phyloP scores from a whole-genome alignment of 2,329 filamentous ascomycete species.

The Arthrocladium fulminans region DNA sequence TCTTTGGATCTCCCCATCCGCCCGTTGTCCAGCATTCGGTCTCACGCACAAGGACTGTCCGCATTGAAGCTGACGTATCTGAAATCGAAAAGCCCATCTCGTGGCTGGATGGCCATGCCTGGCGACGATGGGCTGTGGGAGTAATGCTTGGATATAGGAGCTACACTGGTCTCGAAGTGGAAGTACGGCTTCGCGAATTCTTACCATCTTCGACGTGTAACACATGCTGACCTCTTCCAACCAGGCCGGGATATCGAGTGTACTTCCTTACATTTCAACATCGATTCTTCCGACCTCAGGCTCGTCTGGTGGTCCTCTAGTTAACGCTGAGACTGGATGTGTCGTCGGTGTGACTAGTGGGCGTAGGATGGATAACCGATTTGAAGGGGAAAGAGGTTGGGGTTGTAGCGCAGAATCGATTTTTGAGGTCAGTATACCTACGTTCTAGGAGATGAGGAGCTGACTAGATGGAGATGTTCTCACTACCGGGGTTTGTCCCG shows the following conservation, averaged over 20 bases:
- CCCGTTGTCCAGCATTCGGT: conserved; percentile 6
- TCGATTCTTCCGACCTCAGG: conserved; percentile 9
- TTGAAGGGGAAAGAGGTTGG: conserved; percentile 10
- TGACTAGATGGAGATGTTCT: no score
- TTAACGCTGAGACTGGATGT: conserved; percentile 3
- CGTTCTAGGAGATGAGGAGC: no score
- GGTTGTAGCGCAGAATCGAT: conserved; percentile 7
- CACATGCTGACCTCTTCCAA: neutral
- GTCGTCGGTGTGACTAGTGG: conserved; percentile 10
- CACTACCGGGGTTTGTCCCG: no score
- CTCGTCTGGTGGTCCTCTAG: conserved; percentile 8
- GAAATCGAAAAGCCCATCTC: neutral
- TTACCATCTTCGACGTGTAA: neutral
- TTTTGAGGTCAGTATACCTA: conserved; percentile 8
- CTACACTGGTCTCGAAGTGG: conserved; percentile 8
- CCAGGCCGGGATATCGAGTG: conserved; percentile 5
- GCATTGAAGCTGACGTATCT: neutral
- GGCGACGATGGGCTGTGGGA: conserved; percentile 2
- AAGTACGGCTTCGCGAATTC: neutral
- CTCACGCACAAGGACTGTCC: neutral
- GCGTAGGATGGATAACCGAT: conserved; percentile 8
- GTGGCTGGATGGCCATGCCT: conserved; percentile 9
- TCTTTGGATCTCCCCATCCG: conserved; percentile 4
- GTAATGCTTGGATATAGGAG: conserved; percentile 8
- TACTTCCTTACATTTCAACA: conserved; percentile 6